Evolutionary conservation across 352 stramenopile species (phyloP).

Genomic region (Globisporangium uncinulatum): DNA sequence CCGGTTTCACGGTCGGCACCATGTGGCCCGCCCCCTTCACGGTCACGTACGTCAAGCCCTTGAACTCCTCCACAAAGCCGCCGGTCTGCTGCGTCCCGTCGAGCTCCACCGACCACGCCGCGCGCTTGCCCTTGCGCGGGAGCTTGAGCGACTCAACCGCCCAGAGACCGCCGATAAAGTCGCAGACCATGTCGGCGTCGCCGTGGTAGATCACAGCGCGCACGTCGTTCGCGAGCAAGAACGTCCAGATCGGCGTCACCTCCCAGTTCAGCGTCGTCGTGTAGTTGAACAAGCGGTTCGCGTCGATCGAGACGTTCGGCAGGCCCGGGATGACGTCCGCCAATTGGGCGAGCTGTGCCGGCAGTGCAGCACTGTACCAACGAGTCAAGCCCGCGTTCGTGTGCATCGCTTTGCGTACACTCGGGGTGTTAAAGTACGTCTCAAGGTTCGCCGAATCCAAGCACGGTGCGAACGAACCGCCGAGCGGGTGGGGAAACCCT

Average conservation of each 20-base stretch:
- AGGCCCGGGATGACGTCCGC: too few relatives aligned
- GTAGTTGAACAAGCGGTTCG: slow-evolving; percentile 57
- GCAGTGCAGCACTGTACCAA: too few relatives aligned
- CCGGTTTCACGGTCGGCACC: slow-evolving; percentile 78
- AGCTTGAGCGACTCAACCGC: slow-evolving; percentile 62
- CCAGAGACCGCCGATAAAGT: slow-evolving; percentile 64
- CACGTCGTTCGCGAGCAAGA: slow-evolving; percentile 37
- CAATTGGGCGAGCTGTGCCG: too few relatives aligned
- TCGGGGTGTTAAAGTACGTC: too few relatives aligned
- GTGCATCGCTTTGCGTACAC: too few relatives aligned
- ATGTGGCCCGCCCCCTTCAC: slow-evolving; percentile 90
- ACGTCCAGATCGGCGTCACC: slow-evolving; percentile 56
- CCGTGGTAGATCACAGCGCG: slow-evolving; percentile 68
- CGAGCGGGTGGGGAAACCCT: slow-evolving; percentile 46
- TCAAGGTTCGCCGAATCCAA: slow-evolving; percentile 46
- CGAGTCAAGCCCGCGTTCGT: too few relatives aligned
- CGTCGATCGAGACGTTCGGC: too few relatives aligned
- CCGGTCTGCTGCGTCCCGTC: slow-evolving; percentile 57
- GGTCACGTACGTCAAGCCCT: slow-evolving; percentile 84
- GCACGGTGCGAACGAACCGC: slow-evolving; percentile 70
- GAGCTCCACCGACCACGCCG: slow-evolving; percentile 30
- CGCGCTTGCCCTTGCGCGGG: slow-evolving; percentile 26
- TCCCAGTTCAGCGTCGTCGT: slow-evolving; percentile 29
- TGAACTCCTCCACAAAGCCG: slow-evolving; percentile 80
- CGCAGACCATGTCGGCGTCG: slow-evolving; percentile 64